Base-by-base conservation (phyloP, 495 filamentous ascomycete genomes). In the Podospora fimiseda region DNA sequence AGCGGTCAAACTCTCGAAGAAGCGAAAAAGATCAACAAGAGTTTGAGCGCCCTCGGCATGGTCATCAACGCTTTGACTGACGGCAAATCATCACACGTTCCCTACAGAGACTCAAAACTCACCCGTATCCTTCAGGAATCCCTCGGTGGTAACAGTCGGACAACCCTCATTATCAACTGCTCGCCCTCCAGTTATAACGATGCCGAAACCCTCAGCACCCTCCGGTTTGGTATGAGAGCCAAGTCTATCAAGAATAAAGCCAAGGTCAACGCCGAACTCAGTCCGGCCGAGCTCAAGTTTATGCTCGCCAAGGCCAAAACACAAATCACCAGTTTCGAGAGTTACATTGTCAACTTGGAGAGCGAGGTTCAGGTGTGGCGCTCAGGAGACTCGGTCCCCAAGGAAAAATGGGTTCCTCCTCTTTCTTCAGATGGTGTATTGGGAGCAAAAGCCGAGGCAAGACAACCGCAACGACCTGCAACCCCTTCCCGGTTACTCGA, bases 191-290 rank as follows among this genome's bases (percentile, higher is more conserved):
- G 90, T 62, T 98, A 97, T 73, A 98, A 98, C 71, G 93, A 96
- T 71, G 84, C 84, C 48, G 93, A 98, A 75, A 98, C 93, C 0
- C 70, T 98, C 44, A 89, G 90, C 30, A 98, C 93, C 8, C 75
- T 98, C 42, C 82, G 92, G 23, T 98, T 98, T 67, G 93, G 93
- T 78, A 92, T 96, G 68, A 79, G 93, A 60, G 93, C 93, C 38
- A 98, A 98, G 78, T 85, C 90, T 0, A 98, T 98, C 71, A 96
- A 98, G 85, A 97, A 98, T 74, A 97, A 96, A 77, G 93, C 93
- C 64, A 97, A 96, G 88, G 85, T 98, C 76, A 98, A 98, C 67
- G 91, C 90, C 39, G 93, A 98, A 66, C 80, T 97, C 57, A 96
- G 92, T 64, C 93, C 93, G 9, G 82, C 88, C 6, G 94, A 98